Percentiles rank a stretch among this genome's conserved stretches.
These are phyloP conservation scores for Urtica urens DNA, from an alignment of 306 rosid species.

Conservation along the genomic window DNA sequence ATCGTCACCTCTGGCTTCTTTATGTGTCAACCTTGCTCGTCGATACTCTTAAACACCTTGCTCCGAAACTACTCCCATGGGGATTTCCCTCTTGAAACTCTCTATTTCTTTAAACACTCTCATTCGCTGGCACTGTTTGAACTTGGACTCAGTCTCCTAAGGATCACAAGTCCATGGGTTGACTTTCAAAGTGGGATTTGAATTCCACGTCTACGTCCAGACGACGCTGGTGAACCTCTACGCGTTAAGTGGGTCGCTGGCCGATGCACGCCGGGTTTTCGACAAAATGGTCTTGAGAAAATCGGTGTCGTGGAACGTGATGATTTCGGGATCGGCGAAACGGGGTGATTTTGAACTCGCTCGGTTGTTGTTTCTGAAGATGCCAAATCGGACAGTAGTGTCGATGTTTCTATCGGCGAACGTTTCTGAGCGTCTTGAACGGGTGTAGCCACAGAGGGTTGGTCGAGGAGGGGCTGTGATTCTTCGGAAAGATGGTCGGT, in stretches of 20 bases:
- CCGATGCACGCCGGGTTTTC: conserved; percentile 37
- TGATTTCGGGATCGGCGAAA: conserved; percentile 42
- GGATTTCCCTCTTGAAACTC: too few relatives aligned
- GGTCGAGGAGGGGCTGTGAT: conserved; percentile 56
- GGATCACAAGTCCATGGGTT: conserved; percentile 53
- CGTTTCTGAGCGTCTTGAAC: conserved; percentile 49
- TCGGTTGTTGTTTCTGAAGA: conserved; percentile 33
- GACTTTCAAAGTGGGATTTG: conserved; percentile 47
- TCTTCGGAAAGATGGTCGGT: conserved; percentile 45
- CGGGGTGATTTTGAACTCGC: conserved; percentile 50
- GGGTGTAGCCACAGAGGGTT: conserved; percentile 72
- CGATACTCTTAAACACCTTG: conserved; percentile 43
- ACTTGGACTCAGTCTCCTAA: conserved; percentile 1
- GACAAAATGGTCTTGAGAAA: conserved; percentile 40
- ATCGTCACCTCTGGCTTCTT: conserved; percentile 42
- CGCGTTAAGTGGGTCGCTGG: conserved; percentile 32
- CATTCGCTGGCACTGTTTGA: conserved; percentile 43
- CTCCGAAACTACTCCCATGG: conserved; percentile 31
- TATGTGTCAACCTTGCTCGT: conserved; percentile 15
- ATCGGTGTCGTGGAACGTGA: conserved; percentile 59
- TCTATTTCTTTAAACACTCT: too few relatives aligned
- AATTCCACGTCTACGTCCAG: conserved; percentile 44
- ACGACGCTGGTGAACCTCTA: conserved; percentile 45
- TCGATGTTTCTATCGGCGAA: too few relatives aligned
- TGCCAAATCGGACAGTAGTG: conserved; percentile 45